These are phyloP conservation scores for Mastigamoeba balamuthi DNA, from an alignment of 78 protist species.

Conservation along the genomic window DNA sequence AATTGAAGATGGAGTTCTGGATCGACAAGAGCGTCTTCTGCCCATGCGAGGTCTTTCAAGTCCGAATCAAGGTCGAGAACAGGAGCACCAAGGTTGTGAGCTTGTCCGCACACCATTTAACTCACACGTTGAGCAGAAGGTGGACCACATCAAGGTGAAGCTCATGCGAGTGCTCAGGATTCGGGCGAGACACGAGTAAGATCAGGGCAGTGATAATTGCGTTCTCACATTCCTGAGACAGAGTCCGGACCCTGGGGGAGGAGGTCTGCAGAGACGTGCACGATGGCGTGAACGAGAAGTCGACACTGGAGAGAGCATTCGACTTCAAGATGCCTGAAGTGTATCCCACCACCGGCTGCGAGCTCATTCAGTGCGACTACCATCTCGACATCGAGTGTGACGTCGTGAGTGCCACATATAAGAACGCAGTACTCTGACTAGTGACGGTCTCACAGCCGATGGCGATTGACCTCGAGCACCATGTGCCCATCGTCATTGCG, in stretches of 20 bases:
- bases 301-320: background rate
- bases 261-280: background rate
- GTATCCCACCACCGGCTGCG: background rate
- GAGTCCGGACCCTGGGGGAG: background rate
- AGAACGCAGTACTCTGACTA: too few relatives aligned
- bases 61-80: background rate
- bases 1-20: background rate
- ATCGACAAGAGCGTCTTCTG: background rate
- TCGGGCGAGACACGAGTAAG: background rate
- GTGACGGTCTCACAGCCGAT: too few relatives aligned
- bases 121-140: too few relatives aligned
- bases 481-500: background rate
- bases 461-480: background rate
- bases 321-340: too few relatives aligned
- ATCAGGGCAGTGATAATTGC: too few relatives aligned
- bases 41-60: background rate
- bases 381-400: background rate
- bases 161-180: background rate
- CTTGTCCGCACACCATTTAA: too few relatives aligned
- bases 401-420: too few relatives aligned
- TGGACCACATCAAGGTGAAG: background rate
- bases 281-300: background rate
- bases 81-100: background rate
- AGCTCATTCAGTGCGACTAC: background rate
- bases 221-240: too few relatives aligned